Base-by-base conservation (phyloP, 257 asterid genomes). In the Leonotis leonurus region DNA sequence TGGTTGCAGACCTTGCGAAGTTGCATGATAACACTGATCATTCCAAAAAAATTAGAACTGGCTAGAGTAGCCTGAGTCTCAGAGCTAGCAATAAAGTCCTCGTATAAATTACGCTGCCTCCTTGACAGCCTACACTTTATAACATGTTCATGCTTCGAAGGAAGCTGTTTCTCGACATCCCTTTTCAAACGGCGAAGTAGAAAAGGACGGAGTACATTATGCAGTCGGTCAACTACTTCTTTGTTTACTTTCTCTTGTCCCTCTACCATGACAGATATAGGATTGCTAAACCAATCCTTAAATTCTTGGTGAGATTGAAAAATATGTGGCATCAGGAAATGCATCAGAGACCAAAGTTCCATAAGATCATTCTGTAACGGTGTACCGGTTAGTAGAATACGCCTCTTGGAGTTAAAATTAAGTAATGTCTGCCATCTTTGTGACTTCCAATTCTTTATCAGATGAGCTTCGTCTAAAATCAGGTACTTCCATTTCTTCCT, bases 291-390 rank as follows among this genome's bases (percentile, higher is more conserved):
- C 99, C 99, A 93, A 53, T 93, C 99, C 86, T 93, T 93, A 65
- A 93, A 93, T 80, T 93, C 99, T 81, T 89, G 97, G 78, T 93
- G 99, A 71, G 99, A 93, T 67, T 89, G 99, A 76, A 93, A 93
- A 79, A 93, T 60, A 67, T 93, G 99, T 3, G 99, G 99, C 99
- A 89, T 93, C 87, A 93, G 78, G 81, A 93, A 93, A 89, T 93
- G 99, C 99, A 93, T 93, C 43, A 93, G 84, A 67, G 99, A 93
- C 99, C 99, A 93, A 52, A 93, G 90, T 74, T 93, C 99, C 99
- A 93, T 93, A 30, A 93, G 91, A 83, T 93, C 97, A 75, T 93
- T 93, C 76, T 93, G 99, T 56, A 93, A 80, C 35, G 99, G 99
- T 10, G 99, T 93, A 49, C 99, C 99, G 66, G 97, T 93, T 39